These are phyloP conservation scores for Erodium texanum DNA, from an alignment of 441 rosid species.

Conservation along the genomic window DNA sequence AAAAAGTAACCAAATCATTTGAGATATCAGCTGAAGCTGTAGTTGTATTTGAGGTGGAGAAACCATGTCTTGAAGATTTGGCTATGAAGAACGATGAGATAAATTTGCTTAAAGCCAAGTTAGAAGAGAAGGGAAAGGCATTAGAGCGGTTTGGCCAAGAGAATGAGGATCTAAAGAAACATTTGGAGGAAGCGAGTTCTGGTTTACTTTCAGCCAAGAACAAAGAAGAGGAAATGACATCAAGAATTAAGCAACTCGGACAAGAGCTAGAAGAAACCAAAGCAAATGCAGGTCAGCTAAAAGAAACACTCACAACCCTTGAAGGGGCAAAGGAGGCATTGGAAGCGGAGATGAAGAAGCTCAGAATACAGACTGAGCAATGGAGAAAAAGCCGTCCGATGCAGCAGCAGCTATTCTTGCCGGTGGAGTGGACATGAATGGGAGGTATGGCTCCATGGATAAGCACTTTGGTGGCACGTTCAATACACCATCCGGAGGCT, in stretches of 20 bases:
- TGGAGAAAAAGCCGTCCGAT: constrained; percentile 94
- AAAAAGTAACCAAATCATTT: constrained; percentile 44
- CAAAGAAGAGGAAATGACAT: constrained; percentile 42
- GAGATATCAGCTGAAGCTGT: constrained; percentile 26
- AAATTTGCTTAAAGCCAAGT: constrained; percentile 37
- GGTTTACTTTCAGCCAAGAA: constrained; percentile 30
- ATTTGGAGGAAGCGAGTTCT: constrained; percentile 34
- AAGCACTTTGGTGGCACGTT: constrained; percentile 33
- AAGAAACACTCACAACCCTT: constrained; percentile 43
- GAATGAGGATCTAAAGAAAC: constrained; percentile 48
- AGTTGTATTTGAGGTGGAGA: constrained; percentile 20
- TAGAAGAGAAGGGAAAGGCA: constrained; percentile 54
- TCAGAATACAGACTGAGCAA: constrained; percentile 82
- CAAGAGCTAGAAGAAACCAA: constrained; percentile 55
- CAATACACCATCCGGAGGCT: constrained; percentile 22
- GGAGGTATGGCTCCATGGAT: constrained; percentile 26
- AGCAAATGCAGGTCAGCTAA: constrained; percentile 32
- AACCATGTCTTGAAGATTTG: constrained; percentile 20
- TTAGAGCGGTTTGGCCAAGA: constrained; percentile 34
- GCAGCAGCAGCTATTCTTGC: constrained; percentile 88
- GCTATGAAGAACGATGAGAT: constrained; percentile 26
- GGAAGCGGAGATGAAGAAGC: constrained; percentile 76
- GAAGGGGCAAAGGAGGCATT: constrained; percentile 52
- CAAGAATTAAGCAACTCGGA: constrained; percentile 33
- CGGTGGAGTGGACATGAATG: constrained; percentile 45